A percentile compares a stretch with the other conserved stretches of the same genome.
Conservation (phyloP, 352 stramenopile genomes). For the Phytophthora podocarpi region DNA sequence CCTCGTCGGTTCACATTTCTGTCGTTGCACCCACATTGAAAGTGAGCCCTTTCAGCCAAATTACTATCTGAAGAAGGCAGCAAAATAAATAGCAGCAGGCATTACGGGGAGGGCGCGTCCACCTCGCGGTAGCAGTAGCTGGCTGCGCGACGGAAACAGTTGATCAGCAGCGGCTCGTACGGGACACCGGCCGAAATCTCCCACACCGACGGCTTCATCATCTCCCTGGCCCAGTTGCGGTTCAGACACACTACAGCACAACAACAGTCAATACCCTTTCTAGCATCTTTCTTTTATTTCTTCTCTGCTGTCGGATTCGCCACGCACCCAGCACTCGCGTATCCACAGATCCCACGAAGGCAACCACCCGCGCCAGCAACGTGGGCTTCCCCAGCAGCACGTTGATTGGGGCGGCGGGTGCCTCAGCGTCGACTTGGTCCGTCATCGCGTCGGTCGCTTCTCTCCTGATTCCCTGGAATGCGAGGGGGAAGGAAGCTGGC, state of each 20-base stretch:
- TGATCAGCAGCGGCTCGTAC: slow-evolving; percentile 75
- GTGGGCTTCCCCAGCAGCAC: slow-evolving; percentile 56
- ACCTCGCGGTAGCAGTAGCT: slow-evolving; percentile 90
- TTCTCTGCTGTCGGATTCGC: not conserved
- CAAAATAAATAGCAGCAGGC: slow-evolving; percentile 3
- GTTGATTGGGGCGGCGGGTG: slow-evolving; percentile 31
- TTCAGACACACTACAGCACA: slow-evolving; percentile 65
- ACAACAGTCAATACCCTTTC: slow-evolving; percentile 1
- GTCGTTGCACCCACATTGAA: slow-evolving; percentile 8
- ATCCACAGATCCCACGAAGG: slow-evolving; percentile 67
- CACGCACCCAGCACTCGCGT: slow-evolving; percentile 55
- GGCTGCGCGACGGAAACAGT: slow-evolving; percentile 82
- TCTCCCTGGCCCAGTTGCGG: slow-evolving; percentile 73
- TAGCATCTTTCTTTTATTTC: slow-evolving; percentile 6
- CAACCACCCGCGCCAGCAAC: slow-evolving; percentile 67
- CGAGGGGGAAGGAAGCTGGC: slow-evolving; percentile 31
- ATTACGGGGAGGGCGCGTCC: slow-evolving; percentile 85
- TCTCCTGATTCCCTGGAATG: slow-evolving; percentile 39
- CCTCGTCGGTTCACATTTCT: slow-evolving; percentile 89
- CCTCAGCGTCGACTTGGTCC: slow-evolving; percentile 30
- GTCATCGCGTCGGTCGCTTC: slow-evolving; percentile 26
- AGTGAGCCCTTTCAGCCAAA: slow-evolving; percentile 10
- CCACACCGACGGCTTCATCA: slow-evolving; percentile 85
- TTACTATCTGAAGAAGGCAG: not conserved
- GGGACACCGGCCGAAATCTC: slow-evolving; percentile 82